Base-by-base conservation (phyloP, 352 stramenopile species). In the Pythium coloratum region DNA sequence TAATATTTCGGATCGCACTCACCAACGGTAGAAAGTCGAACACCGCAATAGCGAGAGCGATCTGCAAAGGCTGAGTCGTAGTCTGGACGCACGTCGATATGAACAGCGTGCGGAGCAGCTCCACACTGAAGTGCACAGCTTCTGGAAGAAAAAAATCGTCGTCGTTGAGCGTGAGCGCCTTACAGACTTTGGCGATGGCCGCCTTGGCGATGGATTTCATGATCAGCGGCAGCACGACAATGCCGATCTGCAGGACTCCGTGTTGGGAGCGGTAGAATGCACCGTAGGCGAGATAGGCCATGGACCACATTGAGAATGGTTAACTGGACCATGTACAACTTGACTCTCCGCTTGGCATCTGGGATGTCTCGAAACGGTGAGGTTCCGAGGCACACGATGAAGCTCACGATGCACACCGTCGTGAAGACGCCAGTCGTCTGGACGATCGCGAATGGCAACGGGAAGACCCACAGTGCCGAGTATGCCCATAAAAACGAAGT, bases 51-150 rank as follows among this genome's bases (percentile, higher is more conserved):
- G 32, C 32, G 20, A 55, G 26, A 2, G 44, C 32, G n/a, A 49
- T 56, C 9, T 30, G 42, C 54, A 55, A 4, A 6, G 24, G 30
- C 14, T 28, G n/a, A 18, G 2, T 42, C 4, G 58, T 32, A 2
- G 58, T 64, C 34, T 64, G 58, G n/a, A 64, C n/a, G 20, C 58
- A 64, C 28, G 28, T 40, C 14, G 33, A 28, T 10, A 64, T 20
- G 32, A 55, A 64, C 24, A 56, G 44, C 7, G 58, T 38, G 40
- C 56, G 58, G 18, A 50, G 16, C 7, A 64, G 12, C 44, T 64
- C 58, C 6, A 56, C 33, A 12, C 32, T 24, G 40, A 24, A 47
- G n/a, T 56, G 40, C 13, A 32, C 40, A 2, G 47, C 2, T 10
- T 56, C 58, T 34, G 58, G 46, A 3, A 64, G 40, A n/a, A 53